Evolutionary conservation across 495 filamentous ascomycete species (phyloP).

Genomic region (Acidiella bohemica): DNA sequence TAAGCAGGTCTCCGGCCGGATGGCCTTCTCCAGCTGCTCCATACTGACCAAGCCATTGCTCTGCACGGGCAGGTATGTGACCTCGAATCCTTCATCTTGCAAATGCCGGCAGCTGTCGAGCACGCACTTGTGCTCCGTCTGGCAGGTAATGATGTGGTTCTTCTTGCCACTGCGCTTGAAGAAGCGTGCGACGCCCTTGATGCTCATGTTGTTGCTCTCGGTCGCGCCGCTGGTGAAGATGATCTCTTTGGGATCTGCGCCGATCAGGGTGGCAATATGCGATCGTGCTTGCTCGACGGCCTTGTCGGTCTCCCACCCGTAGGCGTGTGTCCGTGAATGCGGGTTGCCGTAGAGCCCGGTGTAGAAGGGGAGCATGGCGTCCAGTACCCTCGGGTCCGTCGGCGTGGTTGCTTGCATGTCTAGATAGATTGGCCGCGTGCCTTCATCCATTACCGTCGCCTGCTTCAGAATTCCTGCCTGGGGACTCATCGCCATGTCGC

Average conservation of each 20-base stretch:
- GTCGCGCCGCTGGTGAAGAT: constrained; percentile 97
- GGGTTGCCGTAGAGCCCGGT: constrained; percentile 94
- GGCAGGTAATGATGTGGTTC: constrained; percentile 92
- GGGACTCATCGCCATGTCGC: constrained; percentile 62
- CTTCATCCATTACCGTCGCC: constrained; percentile 86
- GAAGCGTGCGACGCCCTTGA: constrained; percentile 94
- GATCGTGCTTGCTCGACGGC: constrained; percentile 74
- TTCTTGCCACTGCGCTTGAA: constrained; percentile 88
- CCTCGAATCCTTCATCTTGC: constrained; percentile 89
- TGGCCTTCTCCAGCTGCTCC: constrained; percentile 75
- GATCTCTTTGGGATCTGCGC: constrained; percentile 92
- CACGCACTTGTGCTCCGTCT: constrained; percentile 98
- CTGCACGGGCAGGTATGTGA: constrained; percentile 89
- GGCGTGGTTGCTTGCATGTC: constrained; percentile 99
- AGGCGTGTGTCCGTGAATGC: constrained; percentile 93
- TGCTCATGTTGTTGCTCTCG: constrained; percentile 98
- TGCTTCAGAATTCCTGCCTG: constrained; percentile 79
- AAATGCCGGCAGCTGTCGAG: constrained; percentile 92
- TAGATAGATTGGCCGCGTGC: constrained; percentile 86
- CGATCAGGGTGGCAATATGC: constrained; percentile 74
- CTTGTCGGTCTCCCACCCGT: constrained; percentile 96
- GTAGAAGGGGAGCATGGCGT: constrained; percentile 91
- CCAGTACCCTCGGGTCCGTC: constrained; percentile 80
- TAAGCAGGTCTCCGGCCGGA: constrained; percentile 77
- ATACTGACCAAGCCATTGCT: constrained; percentile 70